phyloP scores from a whole-genome alignment of 352 stramenopile species.

The Phytopythium aichiense region DNA sequence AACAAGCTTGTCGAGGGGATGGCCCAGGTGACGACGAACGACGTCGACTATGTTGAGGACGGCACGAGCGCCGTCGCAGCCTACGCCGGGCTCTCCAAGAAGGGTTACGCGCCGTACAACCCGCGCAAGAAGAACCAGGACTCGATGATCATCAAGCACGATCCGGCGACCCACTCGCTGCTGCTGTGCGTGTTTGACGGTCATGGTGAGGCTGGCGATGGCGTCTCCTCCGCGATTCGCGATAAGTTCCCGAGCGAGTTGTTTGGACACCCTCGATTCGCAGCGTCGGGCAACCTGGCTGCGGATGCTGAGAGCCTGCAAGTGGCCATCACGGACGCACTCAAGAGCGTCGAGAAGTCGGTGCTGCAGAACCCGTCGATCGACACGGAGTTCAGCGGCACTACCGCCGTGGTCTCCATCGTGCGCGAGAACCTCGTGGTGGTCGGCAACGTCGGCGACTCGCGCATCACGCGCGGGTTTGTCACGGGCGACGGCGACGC shows the following conservation, averaged over 20 bases:
- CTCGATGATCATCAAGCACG: conserved; percentile 93
- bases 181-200: conserved; percentile 96
- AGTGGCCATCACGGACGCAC: conserved; percentile 46
- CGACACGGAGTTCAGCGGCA: conserved; percentile 92
- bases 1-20: conserved; percentile 83
- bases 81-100: conserved; percentile 81
- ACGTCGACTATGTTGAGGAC: conserved; percentile 64
- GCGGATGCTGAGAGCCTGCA: conserved; percentile 58
- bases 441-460: conserved; percentile 97
- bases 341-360: conserved; percentile 65
- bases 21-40: conserved; percentile 51
- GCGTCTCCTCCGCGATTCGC: conserved; percentile 88
- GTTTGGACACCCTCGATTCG: conserved; percentile 88
- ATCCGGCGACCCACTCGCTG: conserved; percentile 88
- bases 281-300: conserved; percentile 35
- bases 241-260: conserved; percentile 88
- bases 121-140: conserved; percentile 98
- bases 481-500: conserved; percentile 40
- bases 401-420: conserved; percentile 71
- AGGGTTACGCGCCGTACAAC: conserved; percentile 91
- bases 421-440: conserved; percentile 83
- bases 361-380: conserved; percentile 90
- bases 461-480: conserved; percentile 87
- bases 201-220: conserved; percentile 94
- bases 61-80: conserved; percentile 49